Base-by-base conservation (phyloP, 495 filamentous ascomycete genomes). In the Xylaria venustula region DNA sequence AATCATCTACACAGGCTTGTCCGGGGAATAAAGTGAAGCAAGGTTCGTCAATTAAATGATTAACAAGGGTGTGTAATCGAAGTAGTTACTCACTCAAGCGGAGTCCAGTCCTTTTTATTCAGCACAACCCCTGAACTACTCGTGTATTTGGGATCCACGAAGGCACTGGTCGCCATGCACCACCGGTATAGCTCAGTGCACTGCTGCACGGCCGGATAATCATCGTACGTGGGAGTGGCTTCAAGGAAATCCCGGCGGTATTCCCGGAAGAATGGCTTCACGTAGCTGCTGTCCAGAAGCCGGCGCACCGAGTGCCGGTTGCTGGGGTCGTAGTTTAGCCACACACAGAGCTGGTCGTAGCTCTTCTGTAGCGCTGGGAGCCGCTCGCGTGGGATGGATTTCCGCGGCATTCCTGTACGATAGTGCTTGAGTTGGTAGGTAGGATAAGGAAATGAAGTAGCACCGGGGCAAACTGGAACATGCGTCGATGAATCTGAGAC, bases 231-330 rank as follows among this genome's bases (percentile, higher is more conserved):
- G n/a, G n/a, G 20, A 15, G 46, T 12, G 4, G 23, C 50, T 37
- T 70, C 67, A 7, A 70, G 67, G 47, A 65, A 68, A 30, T 68
- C 63, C 12, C 42, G 62, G 4, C 49, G 65, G 28, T 65, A 70
- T 46, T 70, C 67, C 9, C 36, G 49, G 15, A 67, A 68, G 58
- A 64, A 70, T 1, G 67, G 67, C 41, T 58, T 46, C 44, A 70
- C 45, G 40, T 57, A 68, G 26, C 64, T 61, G 23, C 67, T 55
- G 42, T 65, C 63, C 11, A 70, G 20, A 3, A 68, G 60, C 11
- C 56, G 48, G 28, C 57, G 63, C 42, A 54, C 46, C 7, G 52
- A 23, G 22, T 62, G 60, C 28, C 63, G 58, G 36, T 64, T 64
- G 19, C 57, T 64, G 23, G 58, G 53, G 51, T 68, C 58, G 41